Evolutionary conservation across 176 grass and related monocot genomes (phyloP).

Genomic region (Raddia distichophylla): DNA sequence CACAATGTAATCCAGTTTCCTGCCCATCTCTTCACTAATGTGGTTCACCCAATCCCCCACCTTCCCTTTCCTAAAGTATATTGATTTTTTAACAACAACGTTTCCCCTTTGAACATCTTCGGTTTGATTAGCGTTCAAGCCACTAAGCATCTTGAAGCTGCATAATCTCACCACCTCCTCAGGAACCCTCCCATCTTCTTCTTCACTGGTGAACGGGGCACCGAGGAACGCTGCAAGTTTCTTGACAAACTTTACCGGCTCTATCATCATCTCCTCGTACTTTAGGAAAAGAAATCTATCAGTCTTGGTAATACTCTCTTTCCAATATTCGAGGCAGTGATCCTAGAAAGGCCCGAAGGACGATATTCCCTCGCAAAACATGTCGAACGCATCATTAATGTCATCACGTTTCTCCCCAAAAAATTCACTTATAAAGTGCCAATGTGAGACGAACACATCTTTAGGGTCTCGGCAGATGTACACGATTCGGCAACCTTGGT

Average conservation of each 20-base stretch:
- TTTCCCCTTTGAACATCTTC: too few species aligned
- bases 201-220: neutral
- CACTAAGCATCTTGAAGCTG: neutral
- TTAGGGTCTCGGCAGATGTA: neutral
- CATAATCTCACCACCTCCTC: neutral
- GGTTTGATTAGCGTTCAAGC: neutral
- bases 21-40: too few species aligned
- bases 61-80: too few species aligned
- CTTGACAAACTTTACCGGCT: neutral
- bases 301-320: neutral
- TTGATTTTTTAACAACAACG: too few species aligned
- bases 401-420: neutral
- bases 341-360: neutral
- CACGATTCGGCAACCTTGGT: neutral
- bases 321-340: neutral
- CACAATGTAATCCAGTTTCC: too few species aligned
- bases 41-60: too few species aligned
- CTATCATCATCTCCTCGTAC: neutral
- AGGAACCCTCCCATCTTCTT: neutral
- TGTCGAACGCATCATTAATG: neutral
- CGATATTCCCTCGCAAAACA: neutral
- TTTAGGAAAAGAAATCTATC: neutral
- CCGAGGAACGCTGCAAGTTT: neutral
- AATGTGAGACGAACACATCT: neutral
- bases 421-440: neutral